phyloP scores from a whole-genome alignment of 108 stramenopile genomes.

The Bacterosira constricta region DNA sequence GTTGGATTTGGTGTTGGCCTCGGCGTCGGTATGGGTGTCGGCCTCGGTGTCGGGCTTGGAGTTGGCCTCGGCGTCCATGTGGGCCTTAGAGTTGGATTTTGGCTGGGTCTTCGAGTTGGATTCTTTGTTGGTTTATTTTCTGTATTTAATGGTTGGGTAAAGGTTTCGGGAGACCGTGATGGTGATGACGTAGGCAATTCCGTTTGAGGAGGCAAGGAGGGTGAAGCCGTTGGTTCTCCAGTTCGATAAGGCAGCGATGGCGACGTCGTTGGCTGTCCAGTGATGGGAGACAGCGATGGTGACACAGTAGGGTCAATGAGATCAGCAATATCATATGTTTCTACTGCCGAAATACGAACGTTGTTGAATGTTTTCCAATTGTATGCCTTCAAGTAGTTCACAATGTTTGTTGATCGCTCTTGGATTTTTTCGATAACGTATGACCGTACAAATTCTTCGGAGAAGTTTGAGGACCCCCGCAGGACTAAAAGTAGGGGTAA shows the following conservation, averaged over 20 bases:
- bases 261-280: slow-evolving; percentile 7
- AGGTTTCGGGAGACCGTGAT: not conserved
- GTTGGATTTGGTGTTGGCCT: slow-evolving; percentile 4
- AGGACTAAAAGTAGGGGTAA: slow-evolving; percentile 1
- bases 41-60: not conserved
- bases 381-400: not conserved
- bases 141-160: not conserved
- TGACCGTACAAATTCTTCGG: slow-evolving; percentile 4
- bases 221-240: not conserved
- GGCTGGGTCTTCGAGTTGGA: slow-evolving; percentile 2
- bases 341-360: not conserved
- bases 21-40: not conserved
- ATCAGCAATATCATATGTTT: not conserved
- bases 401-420: not conserved
- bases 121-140: slow-evolving; percentile 3
- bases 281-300: slow-evolving; percentile 21
- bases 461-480: not conserved
- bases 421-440: not conserved
- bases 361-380: slow-evolving; percentile 19
- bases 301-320: slow-evolving; percentile 5
- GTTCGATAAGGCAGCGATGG: slow-evolving; percentile 7
- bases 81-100: slow-evolving; percentile 6
- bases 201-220: not conserved
- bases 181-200: not conserved
- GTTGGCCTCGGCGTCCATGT: not conserved